These are phyloP conservation scores for Populus hybrid DNA, from an alignment of 441 rosid species.

Conservation along the genomic window DNA sequence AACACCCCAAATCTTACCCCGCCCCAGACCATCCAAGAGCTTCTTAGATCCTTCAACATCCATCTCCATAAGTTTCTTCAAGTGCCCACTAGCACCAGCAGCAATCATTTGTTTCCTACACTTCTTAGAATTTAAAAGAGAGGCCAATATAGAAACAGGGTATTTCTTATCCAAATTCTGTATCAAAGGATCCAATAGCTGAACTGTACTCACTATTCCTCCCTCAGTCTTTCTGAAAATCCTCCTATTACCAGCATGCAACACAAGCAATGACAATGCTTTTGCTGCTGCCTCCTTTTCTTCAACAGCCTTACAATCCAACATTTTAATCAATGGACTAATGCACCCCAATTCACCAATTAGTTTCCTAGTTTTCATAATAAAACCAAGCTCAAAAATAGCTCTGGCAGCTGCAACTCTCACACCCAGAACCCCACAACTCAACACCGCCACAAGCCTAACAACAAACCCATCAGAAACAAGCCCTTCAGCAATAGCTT, in stretches of 20 bases:
- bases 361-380: slow-evolving; percentile 58
- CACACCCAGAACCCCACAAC: slow-evolving; percentile 59
- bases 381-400: slow-evolving; percentile 45
- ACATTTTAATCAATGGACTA: slow-evolving; percentile 56
- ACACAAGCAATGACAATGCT: slow-evolving; percentile 53
- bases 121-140: slow-evolving; percentile 57
- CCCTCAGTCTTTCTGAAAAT: slow-evolving; percentile 52
- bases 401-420: slow-evolving; percentile 74
- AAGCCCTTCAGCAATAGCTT: slow-evolving; percentile 6
- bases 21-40: slow-evolving; percentile 53
- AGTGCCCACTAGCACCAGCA: slow-evolving; percentile 58
- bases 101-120: slow-evolving; percentile 75
- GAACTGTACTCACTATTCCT: slow-evolving; percentile 55
- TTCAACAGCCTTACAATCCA: slow-evolving; percentile 78
- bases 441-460: slow-evolving; percentile 31
- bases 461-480: slow-evolving; percentile 45
- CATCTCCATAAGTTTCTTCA: slow-evolving; percentile 73
- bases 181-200: slow-evolving; percentile 58
- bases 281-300: slow-evolving; percentile 88
- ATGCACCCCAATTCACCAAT: slow-evolving; percentile 62
- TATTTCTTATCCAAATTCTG: slow-evolving; percentile 57
- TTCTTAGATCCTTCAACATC: slow-evolving; percentile 82
- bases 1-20: slow-evolving; percentile 79
- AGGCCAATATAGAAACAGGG: slow-evolving; percentile 51
- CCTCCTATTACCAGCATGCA: slow-evolving; percentile 47